phyloP scores from a whole-genome alignment of 1,139 yeast genomes.

The Geotrichum phurueaensis region DNA sequence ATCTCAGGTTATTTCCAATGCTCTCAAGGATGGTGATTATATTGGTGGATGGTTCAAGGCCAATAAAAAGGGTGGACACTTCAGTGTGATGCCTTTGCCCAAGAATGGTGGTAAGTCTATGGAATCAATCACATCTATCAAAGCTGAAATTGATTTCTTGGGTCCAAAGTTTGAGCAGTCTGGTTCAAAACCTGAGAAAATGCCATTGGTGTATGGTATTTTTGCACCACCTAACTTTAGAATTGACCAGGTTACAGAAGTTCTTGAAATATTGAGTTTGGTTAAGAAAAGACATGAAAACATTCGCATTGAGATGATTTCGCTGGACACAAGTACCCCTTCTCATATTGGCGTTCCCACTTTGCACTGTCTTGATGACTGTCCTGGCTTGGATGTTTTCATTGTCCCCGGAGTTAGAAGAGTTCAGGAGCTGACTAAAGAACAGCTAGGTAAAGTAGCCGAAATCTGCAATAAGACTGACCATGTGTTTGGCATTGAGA shows the following conservation, averaged over 20 bases:
- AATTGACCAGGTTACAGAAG: not conserved
- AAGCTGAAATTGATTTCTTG: not conserved
- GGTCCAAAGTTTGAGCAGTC: not conserved
- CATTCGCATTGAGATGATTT: slow-evolving; percentile 7
- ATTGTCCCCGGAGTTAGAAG: slow-evolving; percentile 12
- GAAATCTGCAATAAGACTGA: not conserved
- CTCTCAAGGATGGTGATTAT: slow-evolving; percentile 10
- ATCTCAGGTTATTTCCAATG: slow-evolving; percentile 16
- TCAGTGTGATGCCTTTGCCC: not conserved
- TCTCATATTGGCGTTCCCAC: not conserved
- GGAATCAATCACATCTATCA: not conserved
- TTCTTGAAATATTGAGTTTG: slow-evolving; percentile 5
- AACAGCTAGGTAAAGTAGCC: not conserved
- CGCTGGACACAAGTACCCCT: not conserved
- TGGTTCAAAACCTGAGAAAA: not conserved
- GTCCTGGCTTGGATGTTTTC: slow-evolving; percentile 13
- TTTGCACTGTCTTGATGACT: slow-evolving; percentile 2
- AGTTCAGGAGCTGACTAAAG: not conserved
- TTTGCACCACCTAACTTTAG: slow-evolving; percentile 10
- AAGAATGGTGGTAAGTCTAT: not conserved
- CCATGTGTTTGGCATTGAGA: slow-evolving; percentile 9
- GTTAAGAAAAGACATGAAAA: slow-evolving; percentile 2
- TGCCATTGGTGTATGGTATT: slow-evolving; percentile 9
- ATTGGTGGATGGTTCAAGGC: slow-evolving; percentile 16
- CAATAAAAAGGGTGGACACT: slow-evolving; percentile 16